phyloP scores from a whole-genome alignment of 2,329 filamentous ascomycete genomes.

The Colletotrichum horii region DNA sequence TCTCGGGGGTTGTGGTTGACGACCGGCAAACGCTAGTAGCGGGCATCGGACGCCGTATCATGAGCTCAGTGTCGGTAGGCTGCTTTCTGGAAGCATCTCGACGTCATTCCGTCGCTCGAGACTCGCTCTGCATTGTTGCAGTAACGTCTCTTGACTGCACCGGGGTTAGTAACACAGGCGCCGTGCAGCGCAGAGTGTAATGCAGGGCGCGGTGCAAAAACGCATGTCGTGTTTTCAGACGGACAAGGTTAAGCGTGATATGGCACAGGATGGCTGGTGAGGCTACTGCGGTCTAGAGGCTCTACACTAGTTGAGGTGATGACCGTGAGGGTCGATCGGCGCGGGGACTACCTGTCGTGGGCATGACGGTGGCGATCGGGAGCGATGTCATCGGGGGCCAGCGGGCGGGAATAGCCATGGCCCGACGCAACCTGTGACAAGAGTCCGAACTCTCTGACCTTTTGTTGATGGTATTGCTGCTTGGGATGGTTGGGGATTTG shows the following conservation, averaged over 20 bases:
- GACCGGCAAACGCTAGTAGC: neutral
- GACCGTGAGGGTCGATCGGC: neutral
- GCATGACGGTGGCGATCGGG: slow-evolving; percentile 2
- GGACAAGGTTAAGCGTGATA: neutral
- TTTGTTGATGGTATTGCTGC: neutral
- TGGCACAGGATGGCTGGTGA: neutral
- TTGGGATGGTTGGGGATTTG: neutral
- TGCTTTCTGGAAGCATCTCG: neutral
- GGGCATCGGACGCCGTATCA: neutral
- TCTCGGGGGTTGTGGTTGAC: neutral
- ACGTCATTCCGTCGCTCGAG: slow-evolving; percentile 10
- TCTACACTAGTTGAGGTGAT: neutral
- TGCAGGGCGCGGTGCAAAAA: neutral
- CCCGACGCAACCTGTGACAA: neutral
- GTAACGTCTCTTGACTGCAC: neutral
- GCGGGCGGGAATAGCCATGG: slow-evolving; percentile 2
- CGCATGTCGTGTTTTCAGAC: neutral
- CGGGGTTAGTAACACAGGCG: neutral
- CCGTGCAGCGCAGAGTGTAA: neutral
- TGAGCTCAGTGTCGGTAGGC: neutral
- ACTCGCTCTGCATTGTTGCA: neutral
- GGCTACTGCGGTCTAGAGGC: neutral
- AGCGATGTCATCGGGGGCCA: slow-evolving; percentile 10
- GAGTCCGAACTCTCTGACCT: slow-evolving; percentile 1
- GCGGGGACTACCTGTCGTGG: neutral